Evolutionary conservation across 116 monocot species (phyloP).

Genomic region (Papilionanthe hybrid): DNA sequence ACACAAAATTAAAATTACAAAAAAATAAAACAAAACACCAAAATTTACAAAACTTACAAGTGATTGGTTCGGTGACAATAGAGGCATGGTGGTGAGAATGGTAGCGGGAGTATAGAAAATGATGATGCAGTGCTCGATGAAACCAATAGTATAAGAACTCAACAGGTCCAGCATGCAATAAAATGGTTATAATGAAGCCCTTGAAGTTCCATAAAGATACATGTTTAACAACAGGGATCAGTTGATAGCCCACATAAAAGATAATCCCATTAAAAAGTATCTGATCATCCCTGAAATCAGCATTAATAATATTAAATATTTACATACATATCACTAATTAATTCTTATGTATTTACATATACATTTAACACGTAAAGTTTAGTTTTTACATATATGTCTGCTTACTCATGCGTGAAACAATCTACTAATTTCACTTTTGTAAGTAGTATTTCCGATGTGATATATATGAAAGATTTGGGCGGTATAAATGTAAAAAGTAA

Average conservation of each 20-base stretch:
- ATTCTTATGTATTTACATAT: no score
- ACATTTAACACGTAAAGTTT: no score
- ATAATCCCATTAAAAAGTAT: slow-evolving; percentile 51
- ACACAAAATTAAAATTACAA: no score
- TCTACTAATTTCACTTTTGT: no score
- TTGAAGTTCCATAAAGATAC: slow-evolving; percentile 49
- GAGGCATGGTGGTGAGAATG: slow-evolving; percentile 96
- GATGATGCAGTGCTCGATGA: slow-evolving; percentile 81
- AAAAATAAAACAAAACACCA: no score
- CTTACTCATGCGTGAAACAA: no score
- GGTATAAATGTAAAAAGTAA: no score
- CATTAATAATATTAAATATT: not conserved
- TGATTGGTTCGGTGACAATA: slow-evolving; percentile 91
- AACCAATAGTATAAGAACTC: slow-evolving; percentile 99
- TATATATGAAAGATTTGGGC: no score
- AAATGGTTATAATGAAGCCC: slow-evolving; percentile 33
- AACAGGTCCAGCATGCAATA: slow-evolving; percentile 68
- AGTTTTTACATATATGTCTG: no score
- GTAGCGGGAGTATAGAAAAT: slow-evolving; percentile 89
- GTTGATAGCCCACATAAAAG: slow-evolving; percentile 24
- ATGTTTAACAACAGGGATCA: slow-evolving; percentile 11
- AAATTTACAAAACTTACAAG: slow-evolving; percentile 36
- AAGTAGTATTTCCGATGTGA: not conserved
- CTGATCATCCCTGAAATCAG: slow-evolving; percentile 79
- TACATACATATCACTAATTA: not conserved